Evolutionary conservation across 1,139 yeast species (phyloP).

Genomic region (Geotrichum fermentans): DNA sequence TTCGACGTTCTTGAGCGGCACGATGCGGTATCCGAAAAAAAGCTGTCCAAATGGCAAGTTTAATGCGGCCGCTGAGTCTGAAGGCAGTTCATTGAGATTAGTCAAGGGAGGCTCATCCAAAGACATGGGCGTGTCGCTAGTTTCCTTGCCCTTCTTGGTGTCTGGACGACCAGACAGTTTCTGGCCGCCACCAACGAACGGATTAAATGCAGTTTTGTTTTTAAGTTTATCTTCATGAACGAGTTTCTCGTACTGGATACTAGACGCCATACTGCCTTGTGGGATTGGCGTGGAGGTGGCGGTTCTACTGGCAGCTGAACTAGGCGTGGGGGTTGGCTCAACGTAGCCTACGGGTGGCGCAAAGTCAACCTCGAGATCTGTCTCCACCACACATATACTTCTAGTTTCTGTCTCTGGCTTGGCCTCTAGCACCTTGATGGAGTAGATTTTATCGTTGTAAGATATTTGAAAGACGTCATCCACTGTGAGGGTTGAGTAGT

Average conservation of each 20-base stretch:
- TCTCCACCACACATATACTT: constrained; percentile 91
- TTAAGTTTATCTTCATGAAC: constrained; percentile 21
- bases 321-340: constrained; percentile 43
- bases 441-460: constrained; percentile 75
- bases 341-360: constrained; percentile 99
- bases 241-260: constrained; percentile 63
- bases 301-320: constrained; percentile 13
- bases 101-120: neutral
- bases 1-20: constrained; percentile 57
- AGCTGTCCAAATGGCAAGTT: constrained; percentile 76
- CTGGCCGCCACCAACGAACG: constrained; percentile 63
- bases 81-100: constrained; percentile 41
- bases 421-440: constrained; percentile 79
- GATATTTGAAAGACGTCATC: constrained; percentile 80
- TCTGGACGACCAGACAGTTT: constrained; percentile 55
- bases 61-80: constrained; percentile 66
- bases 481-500: constrained; percentile 82
- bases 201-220: constrained; percentile 22
- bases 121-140: constrained; percentile 11
- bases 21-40: constrained; percentile 88
- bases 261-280: constrained; percentile 70
- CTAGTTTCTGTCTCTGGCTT: constrained; percentile 63
- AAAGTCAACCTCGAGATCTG: constrained; percentile 94
- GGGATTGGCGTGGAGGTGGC: constrained; percentile 31
- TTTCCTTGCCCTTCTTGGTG: neutral